Conservation (phyloP, 73 alveolate species). For the Breviolum minutum region DNA sequence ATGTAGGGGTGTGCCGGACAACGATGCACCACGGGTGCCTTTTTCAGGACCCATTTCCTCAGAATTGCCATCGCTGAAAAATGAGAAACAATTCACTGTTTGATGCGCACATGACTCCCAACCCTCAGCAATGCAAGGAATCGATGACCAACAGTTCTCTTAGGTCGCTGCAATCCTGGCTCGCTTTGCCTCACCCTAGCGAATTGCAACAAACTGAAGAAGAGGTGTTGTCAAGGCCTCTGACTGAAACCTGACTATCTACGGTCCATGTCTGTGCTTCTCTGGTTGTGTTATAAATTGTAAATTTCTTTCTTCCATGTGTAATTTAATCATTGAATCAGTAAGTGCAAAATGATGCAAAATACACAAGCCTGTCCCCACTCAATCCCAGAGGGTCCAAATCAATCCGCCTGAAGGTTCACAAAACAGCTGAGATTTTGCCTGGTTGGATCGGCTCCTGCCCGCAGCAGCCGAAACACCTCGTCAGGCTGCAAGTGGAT, state of each 20-base stretch:
- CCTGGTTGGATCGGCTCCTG: conserved; percentile 83
- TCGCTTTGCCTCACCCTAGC: conserved; percentile 82
- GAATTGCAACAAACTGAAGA: neutral
- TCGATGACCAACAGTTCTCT: neutral
- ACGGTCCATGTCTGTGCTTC: too few species aligned
- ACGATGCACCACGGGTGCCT: conserved; percentile 28
- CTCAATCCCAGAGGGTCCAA: neutral
- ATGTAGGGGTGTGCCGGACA: conserved; percentile 52
- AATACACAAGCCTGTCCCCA: neutral
- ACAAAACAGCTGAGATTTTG: conserved; percentile 84
- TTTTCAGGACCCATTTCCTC: conserved; percentile 31
- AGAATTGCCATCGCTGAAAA: neutral
- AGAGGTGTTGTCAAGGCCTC: neutral
- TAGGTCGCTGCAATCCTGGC: conserved; percentile 41
- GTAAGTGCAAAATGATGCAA: neutral
- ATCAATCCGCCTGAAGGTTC: conserved; percentile 42
- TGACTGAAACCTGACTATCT: too few species aligned
- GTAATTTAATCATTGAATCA: neutral
- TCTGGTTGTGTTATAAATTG: too few species aligned
- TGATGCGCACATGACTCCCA: too few species aligned
- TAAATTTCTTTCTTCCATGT: neutral
- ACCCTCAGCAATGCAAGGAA: neutral
- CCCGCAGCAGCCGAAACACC: conserved; percentile 69
- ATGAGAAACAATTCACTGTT: too few species aligned
- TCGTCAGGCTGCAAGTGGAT: neutral